Evolutionary conservation across 139 green algal species (phyloP), one percentile per base, ranked within the genome.

Genomic region (Zygnema cylindricum): DNA sequence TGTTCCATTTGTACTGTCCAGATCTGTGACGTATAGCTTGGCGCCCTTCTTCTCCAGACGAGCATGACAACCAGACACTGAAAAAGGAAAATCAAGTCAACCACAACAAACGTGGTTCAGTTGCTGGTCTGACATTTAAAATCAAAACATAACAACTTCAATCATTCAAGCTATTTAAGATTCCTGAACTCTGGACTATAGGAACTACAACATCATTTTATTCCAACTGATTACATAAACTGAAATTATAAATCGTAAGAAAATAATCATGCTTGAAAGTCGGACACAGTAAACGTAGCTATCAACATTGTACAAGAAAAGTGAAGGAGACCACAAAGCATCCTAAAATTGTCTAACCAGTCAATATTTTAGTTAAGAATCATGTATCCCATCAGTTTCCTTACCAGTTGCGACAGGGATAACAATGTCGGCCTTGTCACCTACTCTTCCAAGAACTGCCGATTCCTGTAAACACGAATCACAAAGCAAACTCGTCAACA

Each of bases 1-100:
- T 32, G 81, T 86, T 41, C 81, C 81, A 43, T 86, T 86, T 77
- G 81, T 86, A 43, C 81, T 86, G 41, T 86, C 81, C 43, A 86
- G 36, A 43, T 86, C 81, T 7, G 81, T 86, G 33, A 86, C 43
- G 33, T 63, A 86, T 22, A 86, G 33, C 38, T 79, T 78, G 1
- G 33, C 35, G 40, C 22, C 81, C 16, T 86, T 86, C 81, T 86
- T 77, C 36, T 86, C 81, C 41, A 86, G 41, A 39, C 43, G 40
- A 2, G 81, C 81, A 42, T 86, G 81, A 7, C 23, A 32, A 49
- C 81, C 81, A 79, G 81, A 86, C 11, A 86, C 81, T 86, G 81
- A 23, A 79, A 16, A 54, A 79, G 30, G 33, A 54, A 33, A 84
- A 38, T 32, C 16, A 81, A 35, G 36, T 81, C 22, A 16, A 81